phyloP scores from a whole-genome alignment of 78 protist genomes.

The Guillardia theta region DNA sequence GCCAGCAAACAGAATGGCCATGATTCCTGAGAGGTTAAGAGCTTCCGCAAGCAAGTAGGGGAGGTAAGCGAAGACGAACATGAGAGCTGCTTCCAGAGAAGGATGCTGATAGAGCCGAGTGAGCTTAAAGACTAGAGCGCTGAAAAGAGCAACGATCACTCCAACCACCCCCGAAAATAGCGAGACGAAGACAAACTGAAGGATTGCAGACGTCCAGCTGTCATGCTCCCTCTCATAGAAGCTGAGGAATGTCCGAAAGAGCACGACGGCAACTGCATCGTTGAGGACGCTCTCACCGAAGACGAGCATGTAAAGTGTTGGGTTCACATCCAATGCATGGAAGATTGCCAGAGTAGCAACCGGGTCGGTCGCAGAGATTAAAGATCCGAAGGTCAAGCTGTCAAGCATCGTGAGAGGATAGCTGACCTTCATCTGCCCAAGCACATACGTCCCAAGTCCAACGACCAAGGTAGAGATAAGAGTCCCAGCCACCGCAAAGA shows the following conservation, averaged over 20 bases:
- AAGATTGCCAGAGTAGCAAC: constrained; percentile 62
- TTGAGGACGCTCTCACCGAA: constrained; percentile 66
- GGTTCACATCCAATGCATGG: constrained; percentile 50
- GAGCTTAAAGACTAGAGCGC: neutral
- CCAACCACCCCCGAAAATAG: neutral
- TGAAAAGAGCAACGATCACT: constrained; percentile 5
- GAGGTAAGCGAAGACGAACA: constrained; percentile 16
- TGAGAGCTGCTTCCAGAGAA: neutral
- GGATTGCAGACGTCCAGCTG: neutral
- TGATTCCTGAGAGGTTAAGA: constrained; percentile 34
- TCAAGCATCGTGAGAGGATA: neutral
- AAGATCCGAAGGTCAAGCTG: neutral
- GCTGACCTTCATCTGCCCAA: neutral
- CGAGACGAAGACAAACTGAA: neutral
- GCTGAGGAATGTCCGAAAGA: neutral
- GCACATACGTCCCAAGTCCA: neutral
- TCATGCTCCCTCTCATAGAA: neutral
- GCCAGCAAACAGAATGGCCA: constrained; percentile 41
- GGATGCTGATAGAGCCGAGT: constrained; percentile 1
- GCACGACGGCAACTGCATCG: constrained; percentile 51
- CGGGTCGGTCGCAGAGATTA: constrained; percentile 47
- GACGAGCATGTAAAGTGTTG: constrained; percentile 53
- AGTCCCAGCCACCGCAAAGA: constrained; percentile 52
- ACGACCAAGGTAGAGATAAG: neutral
- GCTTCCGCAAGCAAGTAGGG: neutral